Base-by-base conservation (phyloP, 2,329 filamentous ascomycete species). In the Fusarium nodosum region DNA sequence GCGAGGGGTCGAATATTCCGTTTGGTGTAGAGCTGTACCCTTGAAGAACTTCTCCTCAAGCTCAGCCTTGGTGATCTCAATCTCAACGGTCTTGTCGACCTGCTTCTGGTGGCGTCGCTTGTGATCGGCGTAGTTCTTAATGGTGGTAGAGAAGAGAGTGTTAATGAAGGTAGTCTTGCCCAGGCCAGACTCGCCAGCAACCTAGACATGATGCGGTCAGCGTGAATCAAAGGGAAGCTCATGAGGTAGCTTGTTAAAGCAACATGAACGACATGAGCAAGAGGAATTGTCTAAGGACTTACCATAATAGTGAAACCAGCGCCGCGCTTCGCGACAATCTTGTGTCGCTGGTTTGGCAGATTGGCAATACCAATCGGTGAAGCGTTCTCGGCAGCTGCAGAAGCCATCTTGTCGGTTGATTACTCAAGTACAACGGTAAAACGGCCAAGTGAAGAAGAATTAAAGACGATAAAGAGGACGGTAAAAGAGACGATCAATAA, bases 41-140 rank as follows among this genome's bases (percentile, higher is more conserved):
- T 99, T 99, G 91, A 99, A 99, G 88, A 99, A 99, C 87, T 99
- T 99, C 91, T 99, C 96, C 85, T 99, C 96, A 71, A 99, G 86
- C 86, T 99, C 96, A 64, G 96, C 96, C 89, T 99, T 99, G 82
- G 96, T 99, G 80, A 99, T 99, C 84, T 99, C 96, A 76, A 99
- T 99, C 86, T 99, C 97, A 72, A 99, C 96, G 13, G 96, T 99
- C 89, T 98, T 98, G 86, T 99, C 96, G 75, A 98, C 90, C 87
- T 99, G 96, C 90, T 99, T 99, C 85, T 96, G 93, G 84, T 99
- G 96, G 79, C 96, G 93, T 83, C 94, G 93, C 88, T 97, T 97
- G 89, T 99, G 95, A 84, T 99, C 96, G 88, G 96, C 96, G 83
- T 99, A 99, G 89, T 98, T 99, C 89, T 99, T 99, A 89, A 99